Percentiles rank a stretch among this genome's conserved stretches.
phyloP scores from a whole-genome alignment of 129 eudicot genomes.

The Helianthus annuus region DNA sequence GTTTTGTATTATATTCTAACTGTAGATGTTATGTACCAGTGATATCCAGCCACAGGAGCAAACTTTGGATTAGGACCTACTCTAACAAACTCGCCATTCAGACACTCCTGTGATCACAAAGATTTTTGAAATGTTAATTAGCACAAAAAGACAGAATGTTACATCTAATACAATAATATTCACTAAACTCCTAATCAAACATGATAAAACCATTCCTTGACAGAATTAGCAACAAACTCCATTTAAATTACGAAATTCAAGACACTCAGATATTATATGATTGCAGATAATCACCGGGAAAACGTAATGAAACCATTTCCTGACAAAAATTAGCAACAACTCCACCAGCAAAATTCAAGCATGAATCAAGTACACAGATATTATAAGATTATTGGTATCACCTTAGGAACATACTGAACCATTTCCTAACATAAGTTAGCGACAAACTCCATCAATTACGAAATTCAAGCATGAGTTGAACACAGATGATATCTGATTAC shows the following conservation, averaged over 20 bases:
- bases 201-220: constrained; percentile 1
- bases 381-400: background rate
- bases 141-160: background rate
- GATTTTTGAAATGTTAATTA: constrained; percentile 17
- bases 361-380: background rate
- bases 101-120: constrained; percentile 64
- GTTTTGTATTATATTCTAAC: background rate
- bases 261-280: background rate
- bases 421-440: background rate
- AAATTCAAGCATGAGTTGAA: background rate
- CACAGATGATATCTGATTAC: background rate
- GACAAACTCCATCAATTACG: background rate
- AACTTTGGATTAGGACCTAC: constrained; percentile 96
- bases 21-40: constrained; percentile 53
- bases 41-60: constrained; percentile 93
- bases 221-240: background rate
- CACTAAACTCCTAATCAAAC: background rate
- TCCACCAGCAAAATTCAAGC: background rate
- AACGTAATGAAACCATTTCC: background rate
- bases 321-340: background rate
- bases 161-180: background rate
- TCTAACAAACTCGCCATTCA: constrained; percentile 96
- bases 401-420: background rate
- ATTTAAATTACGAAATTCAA: constrained; percentile 1
- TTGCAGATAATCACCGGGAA: background rate